These are phyloP conservation scores for Batkoa obscura DNA, from an alignment of 371 early-diverging fungal species.

Conservation along the genomic window DNA sequence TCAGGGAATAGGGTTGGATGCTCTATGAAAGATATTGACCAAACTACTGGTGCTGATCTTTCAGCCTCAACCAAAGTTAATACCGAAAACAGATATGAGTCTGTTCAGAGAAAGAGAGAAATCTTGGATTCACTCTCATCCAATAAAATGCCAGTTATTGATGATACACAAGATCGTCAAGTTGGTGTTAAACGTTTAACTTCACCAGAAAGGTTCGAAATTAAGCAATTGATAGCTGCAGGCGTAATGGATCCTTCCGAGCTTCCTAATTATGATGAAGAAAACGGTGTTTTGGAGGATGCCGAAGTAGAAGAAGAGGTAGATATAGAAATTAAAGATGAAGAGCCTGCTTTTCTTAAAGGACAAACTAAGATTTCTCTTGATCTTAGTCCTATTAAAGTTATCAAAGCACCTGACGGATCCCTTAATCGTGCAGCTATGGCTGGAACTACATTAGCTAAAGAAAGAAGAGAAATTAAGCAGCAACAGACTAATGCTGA, in stretches of 20 bases:
- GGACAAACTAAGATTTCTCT: slow-evolving; percentile 77
- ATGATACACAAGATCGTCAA: slow-evolving; percentile 32
- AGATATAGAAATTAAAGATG: slow-evolving; percentile 89
- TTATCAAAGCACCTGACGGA: slow-evolving; percentile 94
- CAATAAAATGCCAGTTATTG: slow-evolving; percentile 22
- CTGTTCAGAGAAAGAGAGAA: slow-evolving; percentile 16
- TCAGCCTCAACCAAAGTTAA: slow-evolving; percentile 28
- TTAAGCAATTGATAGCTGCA: slow-evolving; percentile 89
- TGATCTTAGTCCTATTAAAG: slow-evolving; percentile 83
- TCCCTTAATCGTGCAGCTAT: slow-evolving; percentile 88
- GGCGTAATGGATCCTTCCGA: slow-evolving; percentile 76
- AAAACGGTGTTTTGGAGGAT: slow-evolving; percentile 39
- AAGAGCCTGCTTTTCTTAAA: slow-evolving; percentile 83
- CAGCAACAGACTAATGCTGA: slow-evolving; percentile 78
- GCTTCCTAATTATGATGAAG: slow-evolving; percentile 70
- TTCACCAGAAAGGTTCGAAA: slow-evolving; percentile 92
- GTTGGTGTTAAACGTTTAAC: slow-evolving; percentile 66
- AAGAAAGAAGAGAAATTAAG: slow-evolving; percentile 76
- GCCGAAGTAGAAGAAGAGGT: slow-evolving; percentile 86
- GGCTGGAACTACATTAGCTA: slow-evolving; percentile 77
- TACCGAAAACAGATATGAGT: slow-evolving; percentile 35
- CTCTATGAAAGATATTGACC: slow-evolving; percentile 91
- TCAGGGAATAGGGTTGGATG: slow-evolving; percentile 58
- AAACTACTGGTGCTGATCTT: slow-evolving; percentile 71
- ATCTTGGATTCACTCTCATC: too few relatives aligned